Conservation (phyloP, 2,329 filamentous ascomycete species). For the Dactylellina haptotyla region DNA sequence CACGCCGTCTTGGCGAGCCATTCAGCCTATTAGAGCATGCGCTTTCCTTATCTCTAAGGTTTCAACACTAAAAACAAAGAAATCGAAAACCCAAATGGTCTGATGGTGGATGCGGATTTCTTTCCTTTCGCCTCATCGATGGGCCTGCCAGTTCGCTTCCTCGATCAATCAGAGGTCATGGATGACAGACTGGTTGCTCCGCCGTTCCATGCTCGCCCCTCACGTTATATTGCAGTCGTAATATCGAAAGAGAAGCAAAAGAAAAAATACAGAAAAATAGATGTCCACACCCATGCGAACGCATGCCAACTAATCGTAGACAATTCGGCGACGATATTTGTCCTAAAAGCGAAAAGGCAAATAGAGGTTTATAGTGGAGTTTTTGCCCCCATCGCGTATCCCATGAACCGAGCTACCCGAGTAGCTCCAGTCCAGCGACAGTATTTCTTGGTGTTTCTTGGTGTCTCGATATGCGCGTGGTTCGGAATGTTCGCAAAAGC, state of each 20-base stretch:
- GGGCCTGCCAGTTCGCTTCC: conserved; percentile 39
- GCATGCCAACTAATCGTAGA: conserved; percentile 40
- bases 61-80: conserved; percentile 21
- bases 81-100: conserved; percentile 9
- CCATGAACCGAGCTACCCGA: conserved; percentile 45
- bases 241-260: conserved; percentile 22
- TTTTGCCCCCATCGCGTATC: conserved; percentile 18
- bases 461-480: no score
- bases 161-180: conserved; percentile 40
- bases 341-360: not conserved
- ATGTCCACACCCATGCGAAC: conserved; percentile 11
- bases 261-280: no score
- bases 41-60: conserved; percentile 44
- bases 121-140: conserved; percentile 36
- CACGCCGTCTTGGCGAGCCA: conserved; percentile 44
- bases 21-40: conserved; percentile 40
- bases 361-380: not conserved
- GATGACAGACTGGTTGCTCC: conserved; percentile 35
- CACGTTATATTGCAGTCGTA: conserved; percentile 1
- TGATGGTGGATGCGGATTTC: conserved; percentile 5
- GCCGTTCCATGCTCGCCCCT: conserved; percentile 24
- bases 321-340: conserved; percentile 39
- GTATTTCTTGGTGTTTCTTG: conserved; percentile 8
- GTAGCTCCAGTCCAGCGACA: not conserved
- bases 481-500: conserved; percentile 30